phyloP scores from a whole-genome alignment of 345 rosid species.

The Ceriops zippeliana region DNA sequence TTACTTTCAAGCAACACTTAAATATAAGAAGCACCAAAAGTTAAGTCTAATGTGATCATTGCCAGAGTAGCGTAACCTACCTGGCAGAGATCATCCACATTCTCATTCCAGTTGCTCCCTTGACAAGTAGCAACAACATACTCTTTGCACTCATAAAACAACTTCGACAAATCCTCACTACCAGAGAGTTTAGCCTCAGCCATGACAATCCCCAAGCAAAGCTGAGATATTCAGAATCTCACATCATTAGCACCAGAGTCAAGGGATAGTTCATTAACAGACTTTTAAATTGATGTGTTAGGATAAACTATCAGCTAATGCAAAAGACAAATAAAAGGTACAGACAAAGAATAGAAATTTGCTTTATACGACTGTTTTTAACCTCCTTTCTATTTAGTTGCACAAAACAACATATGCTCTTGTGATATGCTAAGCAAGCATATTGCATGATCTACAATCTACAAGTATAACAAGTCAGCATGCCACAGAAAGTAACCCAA shows the following conservation, averaged over 20 bases:
- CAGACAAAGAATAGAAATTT: no score
- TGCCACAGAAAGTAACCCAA: no score
- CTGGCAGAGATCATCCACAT: constrained; percentile 80
- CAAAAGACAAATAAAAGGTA: background rate
- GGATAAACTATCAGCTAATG: no score
- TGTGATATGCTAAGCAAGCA: no score
- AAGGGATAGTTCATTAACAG: background rate
- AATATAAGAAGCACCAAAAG: no score
- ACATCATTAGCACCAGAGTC: constrained; percentile 15
- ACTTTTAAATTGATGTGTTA: background rate
- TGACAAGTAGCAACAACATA: constrained; percentile 62
- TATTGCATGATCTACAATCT: no score
- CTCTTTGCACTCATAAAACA: constrained; percentile 81
- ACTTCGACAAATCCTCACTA: constrained; percentile 57
- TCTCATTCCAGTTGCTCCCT: constrained; percentile 52
- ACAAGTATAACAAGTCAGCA: no score
- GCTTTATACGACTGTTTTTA: no score
- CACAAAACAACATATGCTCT: no score
- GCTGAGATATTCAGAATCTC: constrained; percentile 41
- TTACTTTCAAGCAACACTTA: no score
- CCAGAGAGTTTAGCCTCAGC: constrained; percentile 54
- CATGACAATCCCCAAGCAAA: constrained; percentile 62
- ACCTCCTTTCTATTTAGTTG: no score
- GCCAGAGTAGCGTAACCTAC: constrained; percentile 25
- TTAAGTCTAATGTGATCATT: no score